Base-by-base conservation (phyloP, 192 early-diverging fungal species). In the Entomortierella lignicola region DNA sequence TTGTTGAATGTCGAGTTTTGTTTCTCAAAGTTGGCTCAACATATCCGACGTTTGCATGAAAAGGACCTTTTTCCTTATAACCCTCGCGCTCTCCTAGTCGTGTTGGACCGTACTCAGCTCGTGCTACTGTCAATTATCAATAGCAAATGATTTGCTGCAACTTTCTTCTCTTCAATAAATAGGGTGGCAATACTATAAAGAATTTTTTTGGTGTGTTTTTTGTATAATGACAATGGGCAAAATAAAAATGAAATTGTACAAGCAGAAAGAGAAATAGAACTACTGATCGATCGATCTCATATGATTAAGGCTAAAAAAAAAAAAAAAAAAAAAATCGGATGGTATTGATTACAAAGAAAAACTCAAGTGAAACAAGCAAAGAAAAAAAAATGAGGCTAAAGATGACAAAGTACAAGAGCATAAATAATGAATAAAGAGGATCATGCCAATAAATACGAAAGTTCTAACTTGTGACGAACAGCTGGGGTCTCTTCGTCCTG, bases 31-130 rank as follows among this genome's bases (percentile, higher is more conserved):
- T 26, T 79, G 31, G 57, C 57, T 0, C 13, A 25, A 7, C 66
- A 70, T 47, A 79, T 79, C 12, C 55, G 43, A 2, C 47, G 32
- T 2, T 41, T 79, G 25, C 27, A 70, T 48, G 25, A 56, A 23
- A 64, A 41, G 11, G 20, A 43, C n/a, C 51, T 79, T 5, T 79
- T 79, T 32, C 75, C 75, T 1, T 79, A 79, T 32, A 79, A 70
- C 63, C 68, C 75, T 26, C 51, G 21, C n/a, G 37, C 67, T 0
- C 55, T 79, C 20, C 42, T 79, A 2, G 30, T 66, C 7, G 75
- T 79, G 0, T 32, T 79, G 25, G 57, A 60, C 30, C 47, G 51
- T 15, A 70, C 66, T 7, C 43, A 51, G 10, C 43, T 63, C 15
- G 15, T 75, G 0, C 27, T 74, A 0, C 54, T 34, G 42, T 32